Evolutionary conservation across 2,329 filamentous ascomycete species (phyloP), one percentile per base, ranked within the genome.

Genomic region (Ophiostoma piceae): DNA sequence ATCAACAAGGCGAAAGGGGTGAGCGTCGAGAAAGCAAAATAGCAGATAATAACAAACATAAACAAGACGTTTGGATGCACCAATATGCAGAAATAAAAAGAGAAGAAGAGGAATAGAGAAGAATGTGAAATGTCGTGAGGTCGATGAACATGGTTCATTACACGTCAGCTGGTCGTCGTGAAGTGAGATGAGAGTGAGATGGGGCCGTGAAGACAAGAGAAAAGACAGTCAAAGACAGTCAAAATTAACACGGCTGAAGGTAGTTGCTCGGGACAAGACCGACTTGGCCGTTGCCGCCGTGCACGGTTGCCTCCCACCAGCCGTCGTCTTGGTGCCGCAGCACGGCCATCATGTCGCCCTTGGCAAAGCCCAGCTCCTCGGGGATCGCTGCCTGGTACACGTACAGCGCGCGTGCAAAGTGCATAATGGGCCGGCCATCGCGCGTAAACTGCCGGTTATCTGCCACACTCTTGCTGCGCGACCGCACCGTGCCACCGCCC

Each of bases 291-390:
- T 84, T 85, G 73, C 85, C 84, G 32, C 89, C 89, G 65, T 94
- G 91, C 57, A 97, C 87, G 79, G 97, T 94, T 14, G 96, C 96
- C 81, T 99, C 95, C 95, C 96, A 99, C 95, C 95, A 99, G 26
- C 95, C 95, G 77, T 99, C 95, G 78, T 99, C 95, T 80, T 99
- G 95, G 76, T 96, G 88, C 71, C 94, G 86, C 66, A 97, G 83
- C 16, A 99, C 89, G 1, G 94, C 92, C 16, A 99, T 84, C 71
- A 94, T 88, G 77, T 99, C 96, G 66, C 94, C 94, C 82, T 99
- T 99, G 66, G 85, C 84, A 79, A 99, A 99, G 16, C 91, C 90
- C 26, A 99, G 82, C 80, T 99, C 96, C 78, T 98, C 95, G 0
- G 94, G 92, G 71, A 99, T 99, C 29, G 93, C 94, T 2, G 95